These are phyloP conservation scores for Cercospora sp. DNA, from an alignment of 2,329 filamentous ascomycete genomes.

Conservation along the genomic window DNA sequence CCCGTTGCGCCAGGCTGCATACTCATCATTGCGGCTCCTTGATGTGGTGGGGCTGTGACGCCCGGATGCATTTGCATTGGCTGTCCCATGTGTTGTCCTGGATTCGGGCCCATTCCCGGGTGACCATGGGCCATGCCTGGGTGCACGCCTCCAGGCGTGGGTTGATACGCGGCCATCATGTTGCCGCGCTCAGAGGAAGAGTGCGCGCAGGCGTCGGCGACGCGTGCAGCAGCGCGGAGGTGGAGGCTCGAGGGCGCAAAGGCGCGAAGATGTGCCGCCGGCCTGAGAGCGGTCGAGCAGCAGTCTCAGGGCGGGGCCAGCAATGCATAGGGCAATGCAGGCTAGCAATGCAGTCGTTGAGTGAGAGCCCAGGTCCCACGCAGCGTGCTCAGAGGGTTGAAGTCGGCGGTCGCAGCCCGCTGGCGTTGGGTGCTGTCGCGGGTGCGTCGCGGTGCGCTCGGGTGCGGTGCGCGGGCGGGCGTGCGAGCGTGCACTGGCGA, in stretches of 20 bases:
- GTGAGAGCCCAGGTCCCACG: neutral
- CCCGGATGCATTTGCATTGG: constrained; percentile 70
- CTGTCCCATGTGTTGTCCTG: constrained; percentile 68
- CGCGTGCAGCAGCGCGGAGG: constrained; percentile 40
- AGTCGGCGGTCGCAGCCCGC: neutral
- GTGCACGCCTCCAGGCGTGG: constrained; percentile 65
- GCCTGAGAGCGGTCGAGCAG: constrained; percentile 35
- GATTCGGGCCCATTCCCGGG: constrained; percentile 65
- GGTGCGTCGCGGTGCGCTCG: neutral
- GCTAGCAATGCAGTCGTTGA: neutral
- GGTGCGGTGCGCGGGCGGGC: constrained; percentile 2
- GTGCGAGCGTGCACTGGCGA: neutral
- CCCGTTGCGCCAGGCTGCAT: constrained; percentile 69
- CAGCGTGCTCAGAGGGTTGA: neutral
- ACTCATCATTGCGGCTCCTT: constrained; percentile 67
- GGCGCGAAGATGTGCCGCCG: constrained; percentile 29
- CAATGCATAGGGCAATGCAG: constrained; percentile 35
- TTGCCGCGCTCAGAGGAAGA: constrained; percentile 37
- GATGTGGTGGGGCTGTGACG: constrained; percentile 70
- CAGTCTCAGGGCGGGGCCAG: constrained; percentile 26
- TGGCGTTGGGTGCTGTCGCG: neutral
- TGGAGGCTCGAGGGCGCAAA: constrained; percentile 13
- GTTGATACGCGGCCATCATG: constrained; percentile 74
- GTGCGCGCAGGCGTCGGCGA: constrained; percentile 9
- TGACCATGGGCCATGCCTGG: constrained; percentile 67